Evolutionary conservation across 2,329 filamentous ascomycete species (phyloP).

Genomic region (Chaetomium sp.): DNA sequence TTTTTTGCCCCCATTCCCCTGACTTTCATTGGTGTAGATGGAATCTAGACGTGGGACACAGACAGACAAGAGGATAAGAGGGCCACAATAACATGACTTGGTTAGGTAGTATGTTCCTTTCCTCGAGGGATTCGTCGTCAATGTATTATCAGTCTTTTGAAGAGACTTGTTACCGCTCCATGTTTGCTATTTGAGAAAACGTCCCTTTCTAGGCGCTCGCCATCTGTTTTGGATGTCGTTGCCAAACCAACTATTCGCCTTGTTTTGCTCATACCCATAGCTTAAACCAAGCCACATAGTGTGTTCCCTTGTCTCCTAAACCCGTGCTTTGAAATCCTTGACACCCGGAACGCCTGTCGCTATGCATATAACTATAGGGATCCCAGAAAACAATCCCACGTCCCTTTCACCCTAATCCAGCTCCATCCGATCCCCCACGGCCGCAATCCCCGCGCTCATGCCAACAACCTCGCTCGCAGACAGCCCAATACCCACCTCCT

Average conservation of each 20-base stretch:
- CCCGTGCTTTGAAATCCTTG: not conserved
- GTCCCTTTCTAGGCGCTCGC: no score
- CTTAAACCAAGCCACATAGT: not conserved
- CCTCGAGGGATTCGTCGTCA: not conserved
- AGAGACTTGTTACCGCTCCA: not conserved
- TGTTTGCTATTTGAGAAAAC: not conserved
- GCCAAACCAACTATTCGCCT: no score
- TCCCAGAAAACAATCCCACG: not conserved
- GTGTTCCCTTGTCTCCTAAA: not conserved
- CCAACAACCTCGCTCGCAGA: slow-evolving; percentile 31
- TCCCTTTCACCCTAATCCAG: slow-evolving; percentile 30
- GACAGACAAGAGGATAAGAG: no score
- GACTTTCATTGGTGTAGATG: not conserved
- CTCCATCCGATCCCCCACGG: slow-evolving; percentile 37
- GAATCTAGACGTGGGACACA: not conserved
- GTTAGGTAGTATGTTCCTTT: not conserved
- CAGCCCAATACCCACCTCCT: slow-evolving; percentile 35
- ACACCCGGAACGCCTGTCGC: slow-evolving; percentile 27
- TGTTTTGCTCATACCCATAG: no score
- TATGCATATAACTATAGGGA: slow-evolving; percentile 25
- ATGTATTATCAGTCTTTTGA: not conserved
- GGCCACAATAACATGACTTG: not conserved
- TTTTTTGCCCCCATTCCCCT: not conserved
- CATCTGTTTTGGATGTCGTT: no score
- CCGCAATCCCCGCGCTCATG: slow-evolving; percentile 28